Base-by-base conservation (phyloP, 169 alveolate species). In the Cryptosporidium baileyi region DNA sequence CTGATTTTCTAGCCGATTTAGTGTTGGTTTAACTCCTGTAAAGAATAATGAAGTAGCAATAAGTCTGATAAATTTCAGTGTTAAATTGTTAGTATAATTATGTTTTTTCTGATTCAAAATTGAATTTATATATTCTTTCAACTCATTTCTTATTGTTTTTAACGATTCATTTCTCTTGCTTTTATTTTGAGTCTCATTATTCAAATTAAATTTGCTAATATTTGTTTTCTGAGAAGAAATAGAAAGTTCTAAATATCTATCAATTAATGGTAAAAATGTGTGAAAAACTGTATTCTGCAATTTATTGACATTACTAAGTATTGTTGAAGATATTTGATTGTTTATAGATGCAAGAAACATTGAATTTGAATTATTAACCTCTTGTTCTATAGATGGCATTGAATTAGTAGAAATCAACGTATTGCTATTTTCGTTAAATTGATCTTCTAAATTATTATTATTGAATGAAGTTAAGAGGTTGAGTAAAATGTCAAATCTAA, bases 191-290 rank as follows among this genome's bases (percentile, higher is more conserved):
- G 3, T 17, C 8, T 57, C 67, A 30, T 5, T 32, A 45, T 65
- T 51, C 47, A 28, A 32, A 17, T 13, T 32, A 22, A 62, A 22
- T n/a, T 47, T 47, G 4, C 41, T 19, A 22, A 2, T 57, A 36
- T 34, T 54, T n/a, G 59, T 13, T 36, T 54, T 34, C 24, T 38
- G 61, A 8, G 74, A 38, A 7, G 67, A 54, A 52, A 74, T 51
- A 26, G 85, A 74, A 74, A 74, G 74, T 36, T 74, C 85, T 19
- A 74, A 51, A 54, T 74, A 74, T 4, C 85, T 26, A 38, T 74
- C 85, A 38, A 74, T 34, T 38, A 74, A 54, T 22, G 85, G 85
- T 2, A 74, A 36, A 17, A 74, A 74, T 19, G 59, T 74, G 8
- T 67, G 22, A 40, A 74, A 74, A 19, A 74, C 28, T 36, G 85